Evolutionary conservation across 495 filamentous ascomycete genomes (phyloP).

Genomic region (Aspergillus sclerotioniger): DNA sequence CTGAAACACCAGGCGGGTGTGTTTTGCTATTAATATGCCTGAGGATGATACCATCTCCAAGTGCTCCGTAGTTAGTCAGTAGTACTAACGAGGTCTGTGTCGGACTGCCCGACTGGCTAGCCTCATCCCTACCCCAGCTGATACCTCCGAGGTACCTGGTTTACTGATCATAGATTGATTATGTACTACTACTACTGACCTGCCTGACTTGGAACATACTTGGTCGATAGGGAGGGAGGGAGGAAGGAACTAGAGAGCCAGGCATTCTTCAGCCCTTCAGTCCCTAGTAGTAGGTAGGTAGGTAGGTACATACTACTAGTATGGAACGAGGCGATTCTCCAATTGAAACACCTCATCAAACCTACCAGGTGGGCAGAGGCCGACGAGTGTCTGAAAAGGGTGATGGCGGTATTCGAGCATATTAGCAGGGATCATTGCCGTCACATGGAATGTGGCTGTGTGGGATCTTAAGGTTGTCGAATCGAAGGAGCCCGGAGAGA

Average conservation of each 20-base stretch:
- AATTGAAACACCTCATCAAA: not conserved
- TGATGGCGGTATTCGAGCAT: not conserved
- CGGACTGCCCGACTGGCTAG: not conserved
- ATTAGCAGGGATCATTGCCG: not conserved
- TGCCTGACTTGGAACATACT: too few species aligned
- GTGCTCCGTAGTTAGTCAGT: not conserved
- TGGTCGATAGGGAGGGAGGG: too few species aligned
- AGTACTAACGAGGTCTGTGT: not conserved
- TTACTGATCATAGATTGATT: too few species aligned
- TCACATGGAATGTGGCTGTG: slow-evolving; percentile 5
- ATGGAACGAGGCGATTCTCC: not conserved
- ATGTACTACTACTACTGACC: too few species aligned
- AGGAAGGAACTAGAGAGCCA: too few species aligned
- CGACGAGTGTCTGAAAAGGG: not conserved
- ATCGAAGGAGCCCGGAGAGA: not conserved
- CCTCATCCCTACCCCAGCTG: not conserved
- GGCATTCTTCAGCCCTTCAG: not conserved
- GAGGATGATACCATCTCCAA: not conserved
- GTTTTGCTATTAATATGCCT: not conserved
- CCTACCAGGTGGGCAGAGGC: not conserved
- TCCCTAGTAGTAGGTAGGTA: not conserved
- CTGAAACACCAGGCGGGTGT: slow-evolving; percentile 2
- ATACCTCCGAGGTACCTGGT: too few species aligned
- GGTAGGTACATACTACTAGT: not conserved
- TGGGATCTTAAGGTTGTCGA: not conserved